Evolutionary conservation across 75 land plant species (phyloP).

Genomic region (Cupressus sempervirens): DNA sequence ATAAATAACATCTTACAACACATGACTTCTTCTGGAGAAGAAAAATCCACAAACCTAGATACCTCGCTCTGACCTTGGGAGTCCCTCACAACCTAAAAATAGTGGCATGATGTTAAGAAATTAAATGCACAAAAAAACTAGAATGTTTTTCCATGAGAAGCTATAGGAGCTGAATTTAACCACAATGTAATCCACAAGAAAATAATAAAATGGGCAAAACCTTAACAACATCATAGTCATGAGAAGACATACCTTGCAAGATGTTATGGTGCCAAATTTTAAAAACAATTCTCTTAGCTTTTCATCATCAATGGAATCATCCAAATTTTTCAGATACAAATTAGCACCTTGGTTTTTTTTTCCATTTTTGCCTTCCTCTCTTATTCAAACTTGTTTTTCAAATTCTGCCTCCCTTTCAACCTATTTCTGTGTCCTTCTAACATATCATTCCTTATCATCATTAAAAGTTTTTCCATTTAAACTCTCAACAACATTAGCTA

Average conservation of each 20-base stretch:
- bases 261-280: no score
- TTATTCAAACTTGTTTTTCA: constrained; percentile 53
- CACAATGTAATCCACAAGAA: no score
- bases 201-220: no score
- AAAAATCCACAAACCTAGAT: constrained; percentile 74
- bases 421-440: constrained; percentile 69
- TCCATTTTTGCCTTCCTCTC: constrained; percentile 46
- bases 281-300: no score
- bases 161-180: no score
- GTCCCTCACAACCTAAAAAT: constrained; percentile 57
- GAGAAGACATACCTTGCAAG: no score
- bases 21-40: constrained; percentile 57
- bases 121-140: not conserved
- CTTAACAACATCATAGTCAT: no score
- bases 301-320: no score
- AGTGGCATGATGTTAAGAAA: constrained; percentile 4
- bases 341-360: constrained; percentile 55
- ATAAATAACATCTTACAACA: no score
- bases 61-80: constrained; percentile 61
- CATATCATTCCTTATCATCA: constrained; percentile 66
- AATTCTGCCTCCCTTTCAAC: constrained; percentile 72
- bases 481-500: constrained; percentile 52
- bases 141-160: not conserved
- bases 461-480: constrained; percentile 37
- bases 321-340: no score